Base-by-base conservation (phyloP, 371 early-diverging fungal species). In the Catenaria anguillulae region DNA sequence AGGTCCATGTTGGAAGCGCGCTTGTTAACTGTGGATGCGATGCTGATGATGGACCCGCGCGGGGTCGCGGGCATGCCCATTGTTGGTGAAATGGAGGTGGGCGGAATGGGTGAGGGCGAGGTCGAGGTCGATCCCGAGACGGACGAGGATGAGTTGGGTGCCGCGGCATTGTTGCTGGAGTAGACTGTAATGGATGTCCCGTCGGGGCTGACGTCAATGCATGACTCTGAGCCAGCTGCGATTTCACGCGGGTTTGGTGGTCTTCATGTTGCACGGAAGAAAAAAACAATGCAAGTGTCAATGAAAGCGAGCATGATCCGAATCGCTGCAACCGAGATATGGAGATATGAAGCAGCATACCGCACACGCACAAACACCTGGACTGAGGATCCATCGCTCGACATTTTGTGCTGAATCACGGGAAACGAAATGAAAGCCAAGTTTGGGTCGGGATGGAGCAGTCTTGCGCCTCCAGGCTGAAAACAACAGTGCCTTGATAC, bases 351-450 rank as follows among this genome's bases (percentile, higher is more conserved):
- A 23, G 29, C 10, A 12, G 15, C 52, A 31, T 23, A 50, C 52
- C 52, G 52, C 29, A 50, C 52, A 13, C 52, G 52, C 52, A 50
- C 52, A 29, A 50, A 50, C 29, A 50, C 52, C 52, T 50, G 52
- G 52, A 50, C 31, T 17, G 52, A 26, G 15, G 52, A 50, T 4
- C 37, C 37, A 17, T 21, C n/a, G 46, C 24, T 24, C 23, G 46
- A 17, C 46, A 46, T 46, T 21, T 8, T 46, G 46, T 37, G 37
- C 37, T 4, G 4, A 13, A 13, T 37, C 37, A 13, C 37, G 37
- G 8, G 4, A 4, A 37, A 13, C 37, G 37, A 13, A 37, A 13
- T 37, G 37, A 37, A 13, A 13, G 4, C 37, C 8, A 37, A 13
- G 37, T 37, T 13, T 4, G 13, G 37, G 37, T 37, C 37, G 37